Evolutionary conservation across 257 asterid species (phyloP).

Genomic region (Catharanthus roseus): DNA sequence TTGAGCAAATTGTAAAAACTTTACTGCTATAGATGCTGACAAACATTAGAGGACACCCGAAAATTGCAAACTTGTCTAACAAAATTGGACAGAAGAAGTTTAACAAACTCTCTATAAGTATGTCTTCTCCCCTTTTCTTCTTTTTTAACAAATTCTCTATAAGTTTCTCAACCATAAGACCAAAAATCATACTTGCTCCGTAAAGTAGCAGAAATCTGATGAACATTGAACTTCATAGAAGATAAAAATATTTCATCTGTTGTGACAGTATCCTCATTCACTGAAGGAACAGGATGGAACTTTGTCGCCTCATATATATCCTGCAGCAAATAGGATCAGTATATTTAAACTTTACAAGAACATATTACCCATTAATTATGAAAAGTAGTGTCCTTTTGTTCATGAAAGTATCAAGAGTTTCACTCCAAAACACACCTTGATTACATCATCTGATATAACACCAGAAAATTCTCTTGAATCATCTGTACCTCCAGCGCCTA

Average conservation of each 20-base stretch:
- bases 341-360: background rate
- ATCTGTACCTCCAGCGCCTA: slow-evolving; percentile 97
- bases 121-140: background rate
- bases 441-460: slow-evolving; percentile 85
- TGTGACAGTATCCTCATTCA: slow-evolving; percentile 47
- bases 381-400: background rate
- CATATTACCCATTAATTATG: background rate
- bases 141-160: background rate
- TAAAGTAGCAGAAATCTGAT: slow-evolving; percentile 46
- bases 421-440: slow-evolving; percentile 46
- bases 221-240: slow-evolving; percentile 59
- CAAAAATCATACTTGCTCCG: slow-evolving; percentile 50
- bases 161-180: background rate
- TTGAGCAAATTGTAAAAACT: background rate
- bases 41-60: background rate
- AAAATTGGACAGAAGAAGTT: background rate
- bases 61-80: background rate
- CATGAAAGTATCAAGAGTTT: background rate
- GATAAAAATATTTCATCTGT: slow-evolving; percentile 56
- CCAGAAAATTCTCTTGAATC: slow-evolving; percentile 91
- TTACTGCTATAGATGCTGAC: background rate
- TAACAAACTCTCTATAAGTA: background rate
- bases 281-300: slow-evolving; percentile 62
- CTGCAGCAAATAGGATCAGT: slow-evolving; percentile 34
- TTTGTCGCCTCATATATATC: slow-evolving; percentile 95